phyloP scores from a whole-genome alignment of 1,284 basidiomycete species.

The Cryptococcus sp. region DNA sequence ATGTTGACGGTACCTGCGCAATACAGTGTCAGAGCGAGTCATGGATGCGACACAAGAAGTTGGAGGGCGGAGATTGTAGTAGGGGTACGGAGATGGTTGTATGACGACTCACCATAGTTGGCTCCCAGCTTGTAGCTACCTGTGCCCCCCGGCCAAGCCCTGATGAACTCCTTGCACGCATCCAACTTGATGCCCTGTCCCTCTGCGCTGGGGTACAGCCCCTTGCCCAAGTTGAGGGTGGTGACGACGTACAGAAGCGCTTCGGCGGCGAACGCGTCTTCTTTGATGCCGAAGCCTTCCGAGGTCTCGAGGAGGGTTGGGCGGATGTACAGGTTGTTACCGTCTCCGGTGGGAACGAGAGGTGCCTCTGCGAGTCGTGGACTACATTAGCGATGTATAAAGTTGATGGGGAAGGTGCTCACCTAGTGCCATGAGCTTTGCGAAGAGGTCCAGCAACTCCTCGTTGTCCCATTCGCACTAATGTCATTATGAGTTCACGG shows the following conservation, averaged over 20 bases:
- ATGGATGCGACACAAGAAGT: not conserved
- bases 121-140: constrained; percentile 51
- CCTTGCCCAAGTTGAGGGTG: constrained; percentile 45
- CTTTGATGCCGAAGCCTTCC: constrained; percentile 50
- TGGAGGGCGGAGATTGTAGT: not conserved
- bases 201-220: constrained; percentile 39
- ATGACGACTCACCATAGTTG: constrained; percentile 42
- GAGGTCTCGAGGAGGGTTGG: constrained; percentile 50
- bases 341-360: constrained; percentile 43
- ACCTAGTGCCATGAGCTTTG: constrained; percentile 47
- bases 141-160: constrained; percentile 51
- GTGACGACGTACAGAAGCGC: constrained; percentile 49
- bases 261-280: constrained; percentile 46
- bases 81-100: not conserved
- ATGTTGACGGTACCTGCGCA: constrained; percentile 43
- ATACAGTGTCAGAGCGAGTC: not conserved
- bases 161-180: constrained; percentile 46
- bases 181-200: constrained; percentile 42
- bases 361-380: constrained; percentile 21
- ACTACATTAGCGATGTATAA: not conserved
- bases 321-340: constrained; percentile 50
- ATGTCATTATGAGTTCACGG: not conserved
- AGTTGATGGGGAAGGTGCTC: constrained; percentile 9
- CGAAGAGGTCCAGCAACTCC: constrained; percentile 43
- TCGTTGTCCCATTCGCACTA: constrained; percentile 49